A percentile compares a stretch with the other conserved stretches of the same genome.
Evolutionary conservation across 208 protist genomes (phyloP).

Genomic region (Trypanosoma theileri): DNA sequence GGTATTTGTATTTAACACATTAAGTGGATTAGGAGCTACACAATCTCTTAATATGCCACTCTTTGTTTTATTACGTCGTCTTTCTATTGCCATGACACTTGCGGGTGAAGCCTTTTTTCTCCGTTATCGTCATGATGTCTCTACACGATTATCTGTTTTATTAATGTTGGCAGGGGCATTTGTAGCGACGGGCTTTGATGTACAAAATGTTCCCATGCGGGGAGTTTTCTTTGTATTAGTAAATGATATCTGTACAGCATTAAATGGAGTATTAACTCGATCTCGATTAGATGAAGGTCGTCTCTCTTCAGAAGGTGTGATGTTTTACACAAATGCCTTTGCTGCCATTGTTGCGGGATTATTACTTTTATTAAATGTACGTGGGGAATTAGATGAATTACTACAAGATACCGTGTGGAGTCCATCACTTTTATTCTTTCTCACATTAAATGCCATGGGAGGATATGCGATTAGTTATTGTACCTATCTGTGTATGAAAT

Average conservation of each 20-base stretch:
- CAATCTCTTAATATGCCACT: constrained; percentile 38
- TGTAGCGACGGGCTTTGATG: constrained; percentile 21
- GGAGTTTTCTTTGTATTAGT: constrained; percentile 31
- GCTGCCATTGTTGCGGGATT: constrained; percentile 1
- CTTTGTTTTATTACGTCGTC: constrained; percentile 40
- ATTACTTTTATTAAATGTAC: constrained; percentile 16
- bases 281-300: constrained; percentile 26
- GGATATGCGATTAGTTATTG: constrained; percentile 73
- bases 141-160: constrained; percentile 15
- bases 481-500: constrained; percentile 70
- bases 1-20: constrained; percentile 38
- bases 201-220: neutral
- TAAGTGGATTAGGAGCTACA: constrained; percentile 38
- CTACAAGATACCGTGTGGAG: constrained; percentile 21
- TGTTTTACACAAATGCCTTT: constrained; percentile 41
- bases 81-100: constrained; percentile 44
- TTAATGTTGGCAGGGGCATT: constrained; percentile 35
- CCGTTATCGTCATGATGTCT: neutral
- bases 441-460: constrained; percentile 19
- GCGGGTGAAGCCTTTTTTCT: constrained; percentile 26
- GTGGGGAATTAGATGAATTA: constrained; percentile 1
- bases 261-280: constrained; percentile 31
- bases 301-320: constrained; percentile 30
- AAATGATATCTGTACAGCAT: constrained; percentile 38
- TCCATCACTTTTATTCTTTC: constrained; percentile 10